A percentile compares a stretch with the other conserved stretches of the same genome.
Evolutionary conservation across 768 basidiomycete genomes (phyloP).

Genomic region (Albatrellus ellisii): DNA sequence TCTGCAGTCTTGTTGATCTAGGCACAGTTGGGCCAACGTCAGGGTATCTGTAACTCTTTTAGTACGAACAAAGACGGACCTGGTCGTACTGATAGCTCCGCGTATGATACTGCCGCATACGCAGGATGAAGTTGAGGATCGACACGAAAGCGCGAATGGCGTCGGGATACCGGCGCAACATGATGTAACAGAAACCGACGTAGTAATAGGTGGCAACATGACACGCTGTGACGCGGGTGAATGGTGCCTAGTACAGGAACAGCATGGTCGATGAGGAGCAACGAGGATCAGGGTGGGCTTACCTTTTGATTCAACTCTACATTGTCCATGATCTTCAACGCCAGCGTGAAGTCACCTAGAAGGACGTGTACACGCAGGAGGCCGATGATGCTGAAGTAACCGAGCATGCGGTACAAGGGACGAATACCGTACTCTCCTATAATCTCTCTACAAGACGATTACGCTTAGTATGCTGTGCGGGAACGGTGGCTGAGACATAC

Average conservation of each 20-base stretch:
- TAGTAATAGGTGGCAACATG: conserved; percentile 94
- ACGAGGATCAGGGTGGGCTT: not conserved
- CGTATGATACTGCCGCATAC: conserved; percentile 95
- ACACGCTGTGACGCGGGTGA: conserved; percentile 91
- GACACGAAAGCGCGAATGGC: conserved; percentile 90
- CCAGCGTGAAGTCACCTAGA: conserved; percentile 91
- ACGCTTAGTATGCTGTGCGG: not conserved
- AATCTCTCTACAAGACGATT: conserved; percentile 40
- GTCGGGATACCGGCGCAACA: conserved; percentile 88
- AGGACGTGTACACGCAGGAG: conserved; percentile 92
- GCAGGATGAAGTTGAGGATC: conserved; percentile 88
- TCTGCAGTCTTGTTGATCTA: conserved; percentile 97
- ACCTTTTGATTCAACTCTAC: conserved; percentile 89
- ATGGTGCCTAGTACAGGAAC: conserved; percentile 45
- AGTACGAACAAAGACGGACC: conserved; percentile 26
- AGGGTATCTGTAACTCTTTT: not conserved
- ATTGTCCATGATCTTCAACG: conserved; percentile 88
- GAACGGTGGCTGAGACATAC: conserved; percentile 34
- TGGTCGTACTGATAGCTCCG: conserved; percentile 95
- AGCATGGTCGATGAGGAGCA: not conserved
- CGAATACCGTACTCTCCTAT: conserved; percentile 86
- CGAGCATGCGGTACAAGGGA: conserved; percentile 87
- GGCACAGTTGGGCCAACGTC: not conserved
- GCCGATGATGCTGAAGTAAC: conserved; percentile 94
- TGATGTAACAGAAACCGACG: conserved; percentile 94